Evolutionary conservation across 495 filamentous ascomycete genomes (phyloP).

Genomic region (Penicillium desertorum): DNA sequence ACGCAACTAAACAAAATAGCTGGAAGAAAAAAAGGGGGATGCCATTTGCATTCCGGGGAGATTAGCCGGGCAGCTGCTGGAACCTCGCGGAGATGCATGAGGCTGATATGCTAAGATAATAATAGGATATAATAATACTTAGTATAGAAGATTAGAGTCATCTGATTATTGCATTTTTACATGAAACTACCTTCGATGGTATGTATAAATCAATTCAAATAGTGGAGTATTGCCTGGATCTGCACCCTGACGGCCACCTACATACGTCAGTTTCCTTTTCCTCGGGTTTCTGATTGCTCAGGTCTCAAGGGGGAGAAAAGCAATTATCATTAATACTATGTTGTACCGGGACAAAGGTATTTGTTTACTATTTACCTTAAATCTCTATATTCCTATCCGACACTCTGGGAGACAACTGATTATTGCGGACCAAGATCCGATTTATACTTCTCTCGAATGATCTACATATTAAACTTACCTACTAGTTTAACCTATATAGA

Average conservation of each 20-base stretch:
- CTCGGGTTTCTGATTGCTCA: conserved; percentile 11
- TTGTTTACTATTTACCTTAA: too few species aligned
- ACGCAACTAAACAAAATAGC: not conserved
- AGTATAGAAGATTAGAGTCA: not conserved
- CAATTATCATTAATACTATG: not conserved
- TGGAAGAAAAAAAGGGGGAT: not conserved
- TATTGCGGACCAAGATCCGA: too few species aligned
- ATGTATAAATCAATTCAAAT: not conserved
- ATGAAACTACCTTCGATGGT: not conserved
- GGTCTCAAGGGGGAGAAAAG: conserved; percentile 2
- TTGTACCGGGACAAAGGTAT: too few species aligned
- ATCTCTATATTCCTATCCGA: too few species aligned
- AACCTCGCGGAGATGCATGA: conserved; percentile 9
- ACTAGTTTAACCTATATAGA: too few species aligned
- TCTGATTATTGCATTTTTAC: too few species aligned
- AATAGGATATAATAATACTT: not conserved
- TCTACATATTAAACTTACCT: not conserved
- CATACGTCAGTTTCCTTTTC: conserved; percentile 16
- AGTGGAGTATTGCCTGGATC: not conserved
- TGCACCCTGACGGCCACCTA: conserved; percentile 9
- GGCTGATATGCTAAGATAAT: conserved; percentile 2
- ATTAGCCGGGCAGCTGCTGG: conserved; percentile 15
- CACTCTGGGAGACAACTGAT: too few species aligned
- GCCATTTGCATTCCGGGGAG: conserved; percentile 15
- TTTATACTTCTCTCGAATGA: not conserved